These are phyloP conservation scores for Chionographis japonica DNA, from an alignment of 106 monocot species.

Conservation along the genomic window DNA sequence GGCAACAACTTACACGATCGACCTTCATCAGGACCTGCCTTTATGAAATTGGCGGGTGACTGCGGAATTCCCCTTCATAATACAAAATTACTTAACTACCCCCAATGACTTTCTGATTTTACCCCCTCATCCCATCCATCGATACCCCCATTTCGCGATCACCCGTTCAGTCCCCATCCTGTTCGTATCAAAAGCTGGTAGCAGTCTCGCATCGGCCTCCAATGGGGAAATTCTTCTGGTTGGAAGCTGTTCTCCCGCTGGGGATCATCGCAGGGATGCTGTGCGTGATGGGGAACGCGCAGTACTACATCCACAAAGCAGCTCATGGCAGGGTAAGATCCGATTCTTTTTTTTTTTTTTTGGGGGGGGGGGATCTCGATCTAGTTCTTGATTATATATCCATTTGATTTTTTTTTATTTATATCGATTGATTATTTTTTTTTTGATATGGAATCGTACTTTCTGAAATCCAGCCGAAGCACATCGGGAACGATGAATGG, in stretches of 20 bases:
- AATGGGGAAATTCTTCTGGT: slow-evolving; percentile 58
- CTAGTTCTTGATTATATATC: too few relatives aligned
- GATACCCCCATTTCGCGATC: too few relatives aligned
- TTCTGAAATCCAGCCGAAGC: slow-evolving; percentile 68
- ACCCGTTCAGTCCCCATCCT: too few relatives aligned
- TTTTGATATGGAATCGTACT: not conserved
- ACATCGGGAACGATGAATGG: slow-evolving; percentile 88
- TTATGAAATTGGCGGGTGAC: too few relatives aligned
- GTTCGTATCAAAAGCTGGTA: too few relatives aligned
- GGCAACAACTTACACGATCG: too few relatives aligned
- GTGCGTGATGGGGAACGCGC: slow-evolving; percentile 88
- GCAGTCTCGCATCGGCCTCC: not conserved
- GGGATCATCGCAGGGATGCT: slow-evolving; percentile 98
- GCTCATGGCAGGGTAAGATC: slow-evolving; percentile 73
- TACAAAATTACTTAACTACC: too few relatives aligned
- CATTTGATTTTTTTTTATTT: not conserved
- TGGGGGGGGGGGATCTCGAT: not conserved
- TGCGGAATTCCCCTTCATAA: too few relatives aligned
- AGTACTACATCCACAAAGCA: slow-evolving; percentile 91
- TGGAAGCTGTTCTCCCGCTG: slow-evolving; percentile 90
- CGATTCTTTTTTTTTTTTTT: not conserved
- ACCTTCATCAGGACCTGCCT: too few relatives aligned
- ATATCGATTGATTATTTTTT: not conserved
- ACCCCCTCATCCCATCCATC: too few relatives aligned
- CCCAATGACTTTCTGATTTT: too few relatives aligned